These are phyloP conservation scores for Sporothrix brasiliensis DNA, from an alignment of 2,329 filamentous ascomycete species.

Conservation along the genomic window DNA sequence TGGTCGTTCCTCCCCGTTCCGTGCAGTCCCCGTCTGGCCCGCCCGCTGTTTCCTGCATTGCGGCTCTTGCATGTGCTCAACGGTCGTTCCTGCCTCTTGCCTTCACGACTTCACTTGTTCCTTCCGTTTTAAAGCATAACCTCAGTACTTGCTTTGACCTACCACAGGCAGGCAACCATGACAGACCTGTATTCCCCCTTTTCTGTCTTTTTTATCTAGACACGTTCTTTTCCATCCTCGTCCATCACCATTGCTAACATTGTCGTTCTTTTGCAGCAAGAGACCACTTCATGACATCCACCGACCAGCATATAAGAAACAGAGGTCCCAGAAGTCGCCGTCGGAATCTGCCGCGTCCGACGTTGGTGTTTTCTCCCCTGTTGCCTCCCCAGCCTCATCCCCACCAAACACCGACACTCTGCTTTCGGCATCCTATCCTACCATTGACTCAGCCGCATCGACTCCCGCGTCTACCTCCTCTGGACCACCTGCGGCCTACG, in stretches of 20 bases:
- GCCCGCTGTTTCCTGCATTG: background rate
- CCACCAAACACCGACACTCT: constrained; percentile 4
- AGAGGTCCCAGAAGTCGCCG: background rate
- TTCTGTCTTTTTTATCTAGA: background rate
- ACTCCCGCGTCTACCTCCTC: constrained; percentile 1
- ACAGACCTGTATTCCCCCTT: no score
- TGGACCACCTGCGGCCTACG: background rate
- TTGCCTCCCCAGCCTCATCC: background rate
- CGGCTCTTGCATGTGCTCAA: background rate
- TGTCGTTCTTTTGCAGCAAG: background rate
- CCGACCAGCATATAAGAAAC: background rate
- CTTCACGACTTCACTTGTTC: background rate
- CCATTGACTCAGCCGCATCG: constrained; percentile 12
- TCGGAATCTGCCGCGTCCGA: constrained; percentile 2
- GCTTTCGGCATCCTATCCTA: background rate
- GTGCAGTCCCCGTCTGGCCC: background rate
- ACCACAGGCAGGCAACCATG: background rate
- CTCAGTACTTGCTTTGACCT: background rate
- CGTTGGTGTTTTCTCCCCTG: background rate
- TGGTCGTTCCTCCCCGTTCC: background rate
- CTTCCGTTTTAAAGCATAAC: background rate
- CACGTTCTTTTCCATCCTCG: background rate
- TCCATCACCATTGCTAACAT: background rate
- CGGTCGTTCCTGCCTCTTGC: background rate
- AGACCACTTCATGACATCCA: background rate